These are phyloP conservation scores for Calonectria naviculata DNA, from an alignment of 2,329 filamentous ascomycete species.

Conservation along the genomic window DNA sequence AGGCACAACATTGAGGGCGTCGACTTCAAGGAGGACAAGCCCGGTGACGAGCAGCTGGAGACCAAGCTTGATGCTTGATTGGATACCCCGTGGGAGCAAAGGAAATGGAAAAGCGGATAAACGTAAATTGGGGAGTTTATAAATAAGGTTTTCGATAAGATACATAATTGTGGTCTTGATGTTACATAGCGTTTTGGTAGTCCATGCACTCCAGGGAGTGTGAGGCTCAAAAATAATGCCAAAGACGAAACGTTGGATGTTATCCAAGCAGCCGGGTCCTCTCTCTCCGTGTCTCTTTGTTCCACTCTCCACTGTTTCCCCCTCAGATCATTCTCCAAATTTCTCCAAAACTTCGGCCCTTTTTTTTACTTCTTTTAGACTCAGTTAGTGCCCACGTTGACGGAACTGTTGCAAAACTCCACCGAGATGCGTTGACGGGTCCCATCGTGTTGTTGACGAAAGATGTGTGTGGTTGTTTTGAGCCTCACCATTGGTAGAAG, in stretches of 20 bases:
- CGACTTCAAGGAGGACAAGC: slow-evolving; percentile 43
- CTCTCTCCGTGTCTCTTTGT: not conserved
- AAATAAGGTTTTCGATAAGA: not conserved
- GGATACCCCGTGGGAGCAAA: too few relatives aligned
- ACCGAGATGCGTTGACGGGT: not conserved
- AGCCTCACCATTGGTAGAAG: not conserved
- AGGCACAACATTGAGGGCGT: slow-evolving; percentile 42
- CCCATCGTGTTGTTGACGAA: not conserved
- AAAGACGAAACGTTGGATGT: not conserved
- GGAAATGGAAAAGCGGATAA: not conserved
- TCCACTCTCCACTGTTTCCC: not conserved
- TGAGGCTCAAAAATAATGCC: not conserved
- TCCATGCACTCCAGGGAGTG: not conserved
- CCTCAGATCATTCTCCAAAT: not conserved
- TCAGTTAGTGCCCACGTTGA: not conserved
- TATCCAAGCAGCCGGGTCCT: not conserved
- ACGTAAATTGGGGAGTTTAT: slow-evolving; percentile 1
- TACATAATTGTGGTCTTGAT: slow-evolving; percentile 5
- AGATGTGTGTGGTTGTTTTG: not conserved
- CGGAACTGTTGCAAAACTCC: not conserved
- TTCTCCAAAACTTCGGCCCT: not conserved
- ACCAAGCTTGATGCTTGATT: slow-evolving; percentile 13
- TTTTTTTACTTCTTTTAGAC: not conserved
- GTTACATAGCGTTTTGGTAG: slow-evolving; percentile 1
- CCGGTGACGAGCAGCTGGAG: slow-evolving; percentile 39